Base-by-base conservation (phyloP, 2,329 filamentous ascomycete species). In the Davidsoniella virescens region DNA sequence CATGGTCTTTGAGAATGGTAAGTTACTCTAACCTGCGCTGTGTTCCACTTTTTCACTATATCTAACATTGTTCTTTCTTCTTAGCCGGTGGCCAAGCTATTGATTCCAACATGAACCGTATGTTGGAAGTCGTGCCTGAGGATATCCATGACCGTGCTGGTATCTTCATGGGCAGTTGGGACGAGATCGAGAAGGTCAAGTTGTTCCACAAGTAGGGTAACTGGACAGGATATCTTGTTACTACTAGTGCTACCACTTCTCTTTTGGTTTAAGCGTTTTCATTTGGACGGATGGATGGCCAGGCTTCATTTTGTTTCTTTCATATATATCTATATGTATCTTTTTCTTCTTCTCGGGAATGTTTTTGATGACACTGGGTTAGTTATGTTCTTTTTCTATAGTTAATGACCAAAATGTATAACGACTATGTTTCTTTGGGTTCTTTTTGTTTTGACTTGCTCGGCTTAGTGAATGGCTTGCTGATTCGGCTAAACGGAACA, bases 1-100 rank as follows among this genome's bases (percentile, higher is more conserved):
- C 20, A 84, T 96, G 82, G 78, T 98, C 5, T 96, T 98, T 65
- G 92, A 98, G 69, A 95, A 98, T 68, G 92, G 85, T 90, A 66
- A 68, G 81, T 70, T 36, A 17, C 33, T 39, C n/a, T 38, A 20
- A 39, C 37, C 37, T 17, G 1, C 1, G 7, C 17, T 16, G 38
- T 36, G 12, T 37, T 10, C 14, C 17, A 47, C 10, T 26, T 10
- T 26, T 10, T 16, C 39, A 47, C 47, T 46, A 3, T 42, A 4
- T 42, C 62, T 67, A 58, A 68, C 57, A 23, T 42, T 26, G 5
- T 9, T 17, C n/a, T 45, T 17, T 38, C 23, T 9, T 2, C 5
- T 39, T 57, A 92, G 86, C 92, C 59, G 92, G 92, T 59, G 92
- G 92, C 54, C 81, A 93, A 66, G 92, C 92, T 16, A 71, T 98